A percentile compares a stretch with the other conserved stretches of the same genome.
These are phyloP conservation scores for Celoporthe dispersa DNA, from an alignment of 2,329 filamentous ascomycete species.

Conservation along the genomic window DNA sequence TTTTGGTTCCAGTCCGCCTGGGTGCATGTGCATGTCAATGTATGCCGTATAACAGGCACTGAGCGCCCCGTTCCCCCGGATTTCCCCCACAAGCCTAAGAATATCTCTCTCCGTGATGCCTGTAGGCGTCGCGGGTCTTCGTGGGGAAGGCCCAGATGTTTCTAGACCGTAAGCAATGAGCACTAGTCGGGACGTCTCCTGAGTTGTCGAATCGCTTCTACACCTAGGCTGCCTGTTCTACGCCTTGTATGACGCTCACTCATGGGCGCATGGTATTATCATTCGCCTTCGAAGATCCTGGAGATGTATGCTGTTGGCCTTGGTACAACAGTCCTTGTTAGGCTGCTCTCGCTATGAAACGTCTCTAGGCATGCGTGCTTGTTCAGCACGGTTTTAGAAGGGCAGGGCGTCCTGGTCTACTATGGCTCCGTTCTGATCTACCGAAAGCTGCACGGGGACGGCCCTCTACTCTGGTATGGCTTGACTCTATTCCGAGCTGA, in stretches of 20 bases:
- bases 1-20: no score
- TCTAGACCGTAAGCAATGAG: not conserved
- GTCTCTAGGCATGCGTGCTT: not conserved
- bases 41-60: not conserved
- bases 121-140: not conserved
- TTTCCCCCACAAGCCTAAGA: constrained; percentile 19
- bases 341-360: not conserved
- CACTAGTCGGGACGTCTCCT: not conserved
- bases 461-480: not conserved
- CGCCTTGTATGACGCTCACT: not conserved
- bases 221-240: not conserved
- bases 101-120: not conserved
- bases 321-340: not conserved
- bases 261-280: not conserved
- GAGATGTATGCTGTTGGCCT: not conserved
- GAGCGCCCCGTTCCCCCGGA: constrained; percentile 5
- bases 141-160: no score
- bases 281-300: not conserved
- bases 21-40: no score
- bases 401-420: not conserved
- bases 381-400: not conserved
- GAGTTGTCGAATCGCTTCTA: not conserved
- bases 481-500: not conserved
- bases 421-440: not conserved
- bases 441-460: not conserved